Percentiles rank a stretch among this genome's conserved stretches.
phyloP scores from a whole-genome alignment of 192 early-diverging fungal species.

The Backusella tarrabulga region DNA sequence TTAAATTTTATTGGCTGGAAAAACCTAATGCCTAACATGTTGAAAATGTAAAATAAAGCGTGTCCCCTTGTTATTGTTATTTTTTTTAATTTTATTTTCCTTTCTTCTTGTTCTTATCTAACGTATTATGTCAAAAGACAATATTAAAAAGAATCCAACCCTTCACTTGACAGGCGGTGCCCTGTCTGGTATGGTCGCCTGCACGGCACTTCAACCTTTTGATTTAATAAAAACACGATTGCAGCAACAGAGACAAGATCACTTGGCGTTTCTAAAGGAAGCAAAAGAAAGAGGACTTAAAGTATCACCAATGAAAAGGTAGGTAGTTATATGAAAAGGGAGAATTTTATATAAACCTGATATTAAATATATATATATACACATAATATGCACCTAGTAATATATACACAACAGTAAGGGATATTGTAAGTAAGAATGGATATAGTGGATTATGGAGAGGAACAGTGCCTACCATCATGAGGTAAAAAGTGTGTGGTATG shows the following conservation, averaged over 20 bases:
- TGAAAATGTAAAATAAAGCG: background rate
- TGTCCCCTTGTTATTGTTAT: background rate
- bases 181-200: slow-evolving; percentile 72
- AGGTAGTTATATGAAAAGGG: slow-evolving; percentile 30
- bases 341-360: background rate
- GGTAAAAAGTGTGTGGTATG: slow-evolving; percentile 37
- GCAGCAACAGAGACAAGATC: slow-evolving; percentile 64
- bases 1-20: background rate
- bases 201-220: slow-evolving; percentile 83
- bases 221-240: slow-evolving; percentile 84
- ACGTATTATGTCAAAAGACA: background rate
- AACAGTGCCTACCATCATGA: slow-evolving; percentile 66
- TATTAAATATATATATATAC: background rate
- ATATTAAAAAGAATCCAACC: slow-evolving; percentile 12
- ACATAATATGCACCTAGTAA: slow-evolving; percentile 29
- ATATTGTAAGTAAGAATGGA: slow-evolving; percentile 58
- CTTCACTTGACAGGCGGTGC: slow-evolving; percentile 78
- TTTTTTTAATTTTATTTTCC: background rate
- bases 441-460: slow-evolving; percentile 80
- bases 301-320: slow-evolving; percentile 50
- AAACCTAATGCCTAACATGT: background rate
- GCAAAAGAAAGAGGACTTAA: slow-evolving; percentile 42
- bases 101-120: background rate
- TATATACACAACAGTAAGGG: slow-evolving; percentile 53
- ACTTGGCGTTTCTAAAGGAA: slow-evolving; percentile 48